phyloP scores from a whole-genome alignment of 2,329 filamentous ascomycete genomes.

The Coleophoma eucalyptorum region DNA sequence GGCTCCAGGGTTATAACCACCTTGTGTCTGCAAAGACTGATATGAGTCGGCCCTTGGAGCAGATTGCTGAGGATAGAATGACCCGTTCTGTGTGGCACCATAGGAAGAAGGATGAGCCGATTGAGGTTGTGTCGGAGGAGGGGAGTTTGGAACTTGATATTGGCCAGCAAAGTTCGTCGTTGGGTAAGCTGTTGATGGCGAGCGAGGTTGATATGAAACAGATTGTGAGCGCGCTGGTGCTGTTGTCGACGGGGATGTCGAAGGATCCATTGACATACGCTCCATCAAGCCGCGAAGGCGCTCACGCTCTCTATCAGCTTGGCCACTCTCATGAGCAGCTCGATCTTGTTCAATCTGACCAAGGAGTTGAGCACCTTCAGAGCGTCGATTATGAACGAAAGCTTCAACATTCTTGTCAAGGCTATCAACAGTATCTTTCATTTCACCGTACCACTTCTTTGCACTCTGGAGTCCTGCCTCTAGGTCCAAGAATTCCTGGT shows the following conservation, averaged over 20 bases:
- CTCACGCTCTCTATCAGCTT: constrained; percentile 76
- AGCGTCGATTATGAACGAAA: constrained; percentile 90
- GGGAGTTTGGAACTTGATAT: constrained; percentile 55
- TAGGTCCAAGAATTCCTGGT: constrained; percentile 89
- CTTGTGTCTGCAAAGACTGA: constrained; percentile 52
- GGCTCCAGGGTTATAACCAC: constrained; percentile 35
- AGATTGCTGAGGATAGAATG: constrained; percentile 22
- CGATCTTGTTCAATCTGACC: constrained; percentile 60
- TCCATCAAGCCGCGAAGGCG: constrained; percentile 89
- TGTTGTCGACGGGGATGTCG: constrained; percentile 33
- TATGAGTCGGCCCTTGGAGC: constrained; percentile 46
- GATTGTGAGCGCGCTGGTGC: constrained; percentile 30
- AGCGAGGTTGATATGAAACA: constrained; percentile 29
- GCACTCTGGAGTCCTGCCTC: constrained; percentile 82
- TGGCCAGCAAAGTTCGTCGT: constrained; percentile 51
- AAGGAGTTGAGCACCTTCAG: constrained; percentile 86
- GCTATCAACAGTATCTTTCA: constrained; percentile 91
- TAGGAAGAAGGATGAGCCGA: constrained; percentile 37
- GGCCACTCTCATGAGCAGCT: constrained; percentile 22
- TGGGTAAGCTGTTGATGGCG: constrained; percentile 43
- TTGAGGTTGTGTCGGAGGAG: constrained; percentile 35
- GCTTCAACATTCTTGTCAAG: constrained; percentile 93
- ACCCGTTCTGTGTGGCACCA: constrained; percentile 34
- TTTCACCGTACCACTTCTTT: constrained; percentile 91
- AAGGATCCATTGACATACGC: constrained; percentile 82